A percentile compares a stretch with the other conserved stretches of the same genome.
Conservation (phyloP, 495 filamentous ascomycete species). For the Emericellopsis terricola region DNA sequence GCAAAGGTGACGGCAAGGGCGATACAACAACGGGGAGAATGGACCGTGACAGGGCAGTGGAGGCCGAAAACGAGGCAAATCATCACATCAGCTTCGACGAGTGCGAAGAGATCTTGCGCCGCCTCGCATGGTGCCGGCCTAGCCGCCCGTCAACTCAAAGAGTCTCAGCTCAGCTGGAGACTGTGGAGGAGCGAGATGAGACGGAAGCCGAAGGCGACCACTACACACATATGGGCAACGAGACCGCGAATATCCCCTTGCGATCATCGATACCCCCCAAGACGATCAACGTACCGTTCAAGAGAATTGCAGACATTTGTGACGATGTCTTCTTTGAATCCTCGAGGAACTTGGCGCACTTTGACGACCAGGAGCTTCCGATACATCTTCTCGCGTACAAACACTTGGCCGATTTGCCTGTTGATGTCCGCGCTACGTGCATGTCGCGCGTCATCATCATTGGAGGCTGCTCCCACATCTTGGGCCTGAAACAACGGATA, state of each 20-base stretch:
- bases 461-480: slow-evolving; percentile 63
- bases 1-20: no score
- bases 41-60: slow-evolving; percentile 5
- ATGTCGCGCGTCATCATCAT: slow-evolving; percentile 84
- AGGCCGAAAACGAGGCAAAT: slow-evolving; percentile 5
- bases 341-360: slow-evolving; percentile 19
- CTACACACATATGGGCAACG: slow-evolving; percentile 1
- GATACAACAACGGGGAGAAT: no score
- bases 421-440: slow-evolving; percentile 67
- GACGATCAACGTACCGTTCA: slow-evolving; percentile 45
- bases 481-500: slow-evolving; percentile 65
- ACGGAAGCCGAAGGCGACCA: slow-evolving; percentile 8
- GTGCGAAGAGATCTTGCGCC: slow-evolving; percentile 55
- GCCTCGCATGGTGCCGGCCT: slow-evolving; percentile 60
- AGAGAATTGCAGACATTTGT: slow-evolving; percentile 48
- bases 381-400: slow-evolving; percentile 58
- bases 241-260: slow-evolving; percentile 26
- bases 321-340: slow-evolving; percentile 58
- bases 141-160: slow-evolving; percentile 6
- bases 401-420: slow-evolving; percentile 51
- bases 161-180: slow-evolving; percentile 17
- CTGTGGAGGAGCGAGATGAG: slow-evolving; percentile 31
- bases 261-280: slow-evolving; percentile 23
- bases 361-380: slow-evolving; percentile 76
- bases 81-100: slow-evolving; percentile 43